Conservation (phyloP, 768 basidiomycete species). For the Podaxis carcinomalis region DNA sequence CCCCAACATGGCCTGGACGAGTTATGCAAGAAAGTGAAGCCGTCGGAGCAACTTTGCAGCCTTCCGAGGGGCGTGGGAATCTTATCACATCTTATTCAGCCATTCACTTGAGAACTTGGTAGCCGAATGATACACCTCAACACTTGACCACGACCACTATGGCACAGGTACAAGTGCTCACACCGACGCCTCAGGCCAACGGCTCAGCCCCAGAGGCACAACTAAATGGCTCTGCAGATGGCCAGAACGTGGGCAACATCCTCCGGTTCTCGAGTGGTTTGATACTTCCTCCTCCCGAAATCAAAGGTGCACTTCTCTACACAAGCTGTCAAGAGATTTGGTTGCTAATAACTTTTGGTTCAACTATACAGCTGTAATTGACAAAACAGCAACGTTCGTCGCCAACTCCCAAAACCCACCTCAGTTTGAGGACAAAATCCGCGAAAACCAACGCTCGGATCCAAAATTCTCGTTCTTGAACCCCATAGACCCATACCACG, state of each 20-base stretch:
- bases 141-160: constrained; percentile 14
- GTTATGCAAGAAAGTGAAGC: constrained; percentile 10
- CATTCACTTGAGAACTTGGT: not conserved
- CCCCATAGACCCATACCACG: constrained; percentile 95
- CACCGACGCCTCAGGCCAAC: not conserved
- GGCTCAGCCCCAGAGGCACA: not conserved
- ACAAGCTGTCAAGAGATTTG: not conserved
- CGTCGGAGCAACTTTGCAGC: constrained; percentile 1
- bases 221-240: constrained; percentile 36
- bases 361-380: constrained; percentile 71
- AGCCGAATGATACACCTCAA: not conserved
- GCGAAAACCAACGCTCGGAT: constrained; percentile 93
- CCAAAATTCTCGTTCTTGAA: constrained; percentile 99
- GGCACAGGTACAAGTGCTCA: constrained; percentile 34
- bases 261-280: constrained; percentile 75
- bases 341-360: not conserved
- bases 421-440: constrained; percentile 94
- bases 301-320: constrained; percentile 59
- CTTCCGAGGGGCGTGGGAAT: constrained; percentile 27
- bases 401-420: constrained; percentile 92
- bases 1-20: constrained; percentile 62
- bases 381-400: constrained; percentile 88
- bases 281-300: constrained; percentile 94
- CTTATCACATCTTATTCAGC: not conserved
- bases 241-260: constrained; percentile 27